phyloP scores from a whole-genome alignment of 2,329 filamentous ascomycete genomes.

The Cryphonectria nitschkei region DNA sequence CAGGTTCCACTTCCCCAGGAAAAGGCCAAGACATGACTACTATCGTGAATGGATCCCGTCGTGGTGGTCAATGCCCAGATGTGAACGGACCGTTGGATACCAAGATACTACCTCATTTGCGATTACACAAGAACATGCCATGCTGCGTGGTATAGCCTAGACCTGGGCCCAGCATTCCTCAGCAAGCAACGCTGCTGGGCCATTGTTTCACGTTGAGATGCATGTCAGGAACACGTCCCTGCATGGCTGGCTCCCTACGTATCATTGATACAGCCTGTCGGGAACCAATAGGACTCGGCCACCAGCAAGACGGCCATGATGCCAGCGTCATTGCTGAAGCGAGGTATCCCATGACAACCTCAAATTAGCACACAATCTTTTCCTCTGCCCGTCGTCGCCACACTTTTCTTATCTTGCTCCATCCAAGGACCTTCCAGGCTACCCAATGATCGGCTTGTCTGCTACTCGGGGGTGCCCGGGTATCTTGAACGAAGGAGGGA shows the following conservation, averaged over 20 bases:
- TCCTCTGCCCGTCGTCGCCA: neutral
- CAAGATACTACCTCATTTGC: neutral
- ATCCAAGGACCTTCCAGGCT: neutral
- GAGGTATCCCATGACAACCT: constrained; percentile 1
- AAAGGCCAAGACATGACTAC: constrained; percentile 15
- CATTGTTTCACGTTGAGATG: neutral
- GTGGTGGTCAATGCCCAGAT: neutral
- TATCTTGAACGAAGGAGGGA: neutral
- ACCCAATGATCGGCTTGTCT: neutral
- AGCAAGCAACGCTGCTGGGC: neutral
- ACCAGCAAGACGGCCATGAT: neutral
- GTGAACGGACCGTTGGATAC: neutral
- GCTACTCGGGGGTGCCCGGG: neutral
- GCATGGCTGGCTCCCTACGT: constrained; percentile 10
- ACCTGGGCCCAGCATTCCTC: neutral
- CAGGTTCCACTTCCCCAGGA: constrained; percentile 16
- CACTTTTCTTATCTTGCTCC: neutral
- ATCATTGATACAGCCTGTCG: constrained; percentile 14
- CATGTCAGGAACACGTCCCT: constrained; percentile 1
- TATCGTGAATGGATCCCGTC: neutral
- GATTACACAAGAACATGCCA: neutral
- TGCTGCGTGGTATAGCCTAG: neutral
- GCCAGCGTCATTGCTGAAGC: neutral
- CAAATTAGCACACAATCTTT: neutral
- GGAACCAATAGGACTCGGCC: constrained; percentile 13